Base-by-base conservation (phyloP, 1,284 basidiomycete species). In the Rhodotorula mucilaginosa region DNA sequence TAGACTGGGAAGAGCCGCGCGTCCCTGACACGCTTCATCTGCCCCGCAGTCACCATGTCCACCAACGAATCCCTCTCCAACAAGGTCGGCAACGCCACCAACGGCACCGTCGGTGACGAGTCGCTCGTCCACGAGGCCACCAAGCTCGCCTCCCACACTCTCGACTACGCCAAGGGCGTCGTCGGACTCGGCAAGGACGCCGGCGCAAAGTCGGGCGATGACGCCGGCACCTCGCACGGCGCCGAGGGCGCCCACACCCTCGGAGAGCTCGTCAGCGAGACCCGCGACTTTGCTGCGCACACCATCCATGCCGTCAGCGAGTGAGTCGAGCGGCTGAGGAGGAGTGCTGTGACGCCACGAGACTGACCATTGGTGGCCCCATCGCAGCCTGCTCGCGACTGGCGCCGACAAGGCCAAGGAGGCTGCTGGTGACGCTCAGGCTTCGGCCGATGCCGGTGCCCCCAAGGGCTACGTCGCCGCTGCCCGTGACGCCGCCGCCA, bases 121-220 rank as follows among this genome's bases (percentile, higher is more conserved):
- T 62, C 75, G 4, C 58, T 76, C 58, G 10, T 64, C 59, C 49
- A 71, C 58, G 49, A 76, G 56, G 69, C 67, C 5, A 34, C 39
- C 15, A 44, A 58, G n/a, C 69, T 76, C 61, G 73, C 71, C 0
- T 54, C 61, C 3, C 62, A 69, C 62, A 64, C 67, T 0, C 58
- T 74, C 71, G 68, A 72, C 18, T 76, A 70, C 67, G 75, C 68
- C 60, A 69, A 71, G 70, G 60, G 65, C 29, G 49, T 71, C 51
- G 59, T 61, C 66, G 69, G 69, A 6, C 12, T 51, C 57, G 68
- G 68, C 58, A 65, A 72, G 67, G 70, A 68, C 58, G 12, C 39
- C 18, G 72, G 69, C 51, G 62, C 65, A 15, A 44, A 67, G 52
- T 47, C 64, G n/a, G 26, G 66, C 12, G 49, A 64, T 49, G 61